Evolutionary conservation across 139 green algal genomes (phyloP), one percentile per base, ranked within the genome.

Genomic region (Chlamydomonas urium): DNA sequence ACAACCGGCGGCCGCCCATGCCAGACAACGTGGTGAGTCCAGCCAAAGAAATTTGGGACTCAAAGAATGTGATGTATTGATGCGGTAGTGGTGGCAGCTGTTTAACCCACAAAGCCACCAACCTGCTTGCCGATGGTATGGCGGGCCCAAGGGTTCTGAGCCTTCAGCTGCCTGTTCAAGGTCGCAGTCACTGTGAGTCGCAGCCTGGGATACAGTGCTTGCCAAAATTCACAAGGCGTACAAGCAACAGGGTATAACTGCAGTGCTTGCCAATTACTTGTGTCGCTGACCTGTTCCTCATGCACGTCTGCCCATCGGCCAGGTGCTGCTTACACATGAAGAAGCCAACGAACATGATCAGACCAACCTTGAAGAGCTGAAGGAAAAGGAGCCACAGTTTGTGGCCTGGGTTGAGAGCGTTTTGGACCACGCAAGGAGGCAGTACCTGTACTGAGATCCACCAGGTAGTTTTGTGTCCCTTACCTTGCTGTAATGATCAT

Each of bases 1-100:
- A 94, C 62, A 28, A 48, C 0, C 28, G 33, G 2, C 66, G 68
- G 62, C 81, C 91, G 31, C 75, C 87, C 32, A 85, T 75, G 17
- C 69, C 94, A 4, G 87, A 94, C 83, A 98, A 98, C 72, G 75
- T 98, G n/a, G 85, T 98, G 47, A 63, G 53, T 10, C 21, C 10
- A 33, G 17, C 24, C 29, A 17, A 21, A 26, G 45, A 56, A 26
- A 21, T 26, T 21, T 56, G 45, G 17, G 17, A 56, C 21, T 56
- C 45, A 56, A 56, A 17, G 21, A 56, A 21, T 17, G 45, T 26
- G 45, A 17, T 56, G 45, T 21, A 56, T 26, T 17, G 17, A 56
- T 56, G 17, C 17, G 17, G 17, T 26, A 21, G 21, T 56, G 17
- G 45, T 56, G 42, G 14, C 8, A 50, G 8, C 8, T 50, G 14